Conservation (phyloP, 2,329 filamentous ascomycete genomes). For the Clonostachys rhizophaga region DNA sequence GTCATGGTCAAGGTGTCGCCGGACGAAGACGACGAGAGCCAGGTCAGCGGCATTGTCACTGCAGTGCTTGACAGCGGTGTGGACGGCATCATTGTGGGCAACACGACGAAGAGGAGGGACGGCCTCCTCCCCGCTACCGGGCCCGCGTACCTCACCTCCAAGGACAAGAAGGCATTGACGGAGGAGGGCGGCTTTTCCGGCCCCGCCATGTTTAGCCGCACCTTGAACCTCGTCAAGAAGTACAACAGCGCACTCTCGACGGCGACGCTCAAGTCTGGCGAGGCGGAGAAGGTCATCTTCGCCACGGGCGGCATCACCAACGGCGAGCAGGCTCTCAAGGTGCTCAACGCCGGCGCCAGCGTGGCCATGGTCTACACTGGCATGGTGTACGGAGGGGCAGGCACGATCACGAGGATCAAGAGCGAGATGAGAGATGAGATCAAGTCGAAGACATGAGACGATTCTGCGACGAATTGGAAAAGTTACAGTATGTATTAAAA, state of each 20-base stretch:
- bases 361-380: constrained; percentile 90
- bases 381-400: constrained; percentile 59
- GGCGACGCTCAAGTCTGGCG: constrained; percentile 23
- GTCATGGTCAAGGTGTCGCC: constrained; percentile 99
- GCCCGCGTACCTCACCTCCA: constrained; percentile 57
- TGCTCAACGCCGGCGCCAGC: constrained; percentile 84
- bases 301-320: constrained; percentile 91
- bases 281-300: constrained; percentile 74
- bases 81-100: constrained; percentile 93
- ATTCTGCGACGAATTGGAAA: too few relatives aligned
- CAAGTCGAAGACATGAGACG: constrained; percentile 8
- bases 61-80: constrained; percentile 81
- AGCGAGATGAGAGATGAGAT: constrained; percentile 49
- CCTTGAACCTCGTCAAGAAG: constrained; percentile 69
- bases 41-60: constrained; percentile 84
- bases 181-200: constrained; percentile 90
- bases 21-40: constrained; percentile 81
- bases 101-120: constrained; percentile 84
- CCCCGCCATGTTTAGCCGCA: constrained; percentile 80
- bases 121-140: constrained; percentile 57
- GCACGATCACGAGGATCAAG: constrained; percentile 62
- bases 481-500: too few relatives aligned
- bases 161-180: constrained; percentile 63
- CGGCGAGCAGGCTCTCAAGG: constrained; percentile 75
- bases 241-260: constrained; percentile 70